Percentiles rank a stretch among this genome's conserved stretches.
Evolutionary conservation across 805 yeast genomes (phyloP).

Genomic region (Kluyveromyces dobzhanskii): DNA sequence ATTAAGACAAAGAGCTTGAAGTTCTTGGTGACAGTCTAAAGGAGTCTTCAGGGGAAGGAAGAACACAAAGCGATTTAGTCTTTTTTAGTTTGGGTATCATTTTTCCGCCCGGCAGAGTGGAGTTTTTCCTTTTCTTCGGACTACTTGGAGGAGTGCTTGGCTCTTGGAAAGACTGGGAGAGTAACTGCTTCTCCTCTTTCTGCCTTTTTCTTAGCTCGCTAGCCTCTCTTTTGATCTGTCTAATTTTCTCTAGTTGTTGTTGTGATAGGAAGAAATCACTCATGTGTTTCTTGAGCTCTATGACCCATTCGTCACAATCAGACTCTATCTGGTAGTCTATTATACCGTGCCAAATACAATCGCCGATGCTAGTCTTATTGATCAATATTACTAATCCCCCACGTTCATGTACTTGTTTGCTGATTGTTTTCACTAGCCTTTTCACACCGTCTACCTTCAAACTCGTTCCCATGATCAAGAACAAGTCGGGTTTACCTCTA

Average conservation of each 20-base stretch:
- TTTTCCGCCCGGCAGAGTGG: not conserved
- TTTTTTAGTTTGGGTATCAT: not conserved
- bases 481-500: slow-evolving; percentile 58
- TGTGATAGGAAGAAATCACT: slow-evolving; percentile 60
- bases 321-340: slow-evolving; percentile 73
- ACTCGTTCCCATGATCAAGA: slow-evolving; percentile 90
- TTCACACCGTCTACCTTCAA: slow-evolving; percentile 86
- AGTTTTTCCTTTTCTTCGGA: slow-evolving; percentile 13
- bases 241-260: slow-evolving; percentile 25
- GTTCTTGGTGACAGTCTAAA: not conserved
- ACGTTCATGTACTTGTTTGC: slow-evolving; percentile 63
- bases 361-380: slow-evolving; percentile 58
- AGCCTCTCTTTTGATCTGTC: slow-evolving; percentile 25
- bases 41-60: slow-evolving; percentile 1
- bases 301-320: slow-evolving; percentile 81
- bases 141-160: slow-evolving; percentile 27
- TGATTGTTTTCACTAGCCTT: slow-evolving; percentile 58
- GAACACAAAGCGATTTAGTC: slow-evolving; percentile 1
- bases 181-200: slow-evolving; percentile 12
- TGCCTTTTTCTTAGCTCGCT: slow-evolving; percentile 22
- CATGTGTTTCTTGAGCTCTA: slow-evolving; percentile 39
- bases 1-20: not conserved
- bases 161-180: not conserved
- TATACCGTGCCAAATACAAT: slow-evolving; percentile 56
- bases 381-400: slow-evolving; percentile 75